These are phyloP conservation scores for Trichocomaceae sp. DNA, from an alignment of 2,329 filamentous ascomycete genomes.

Conservation along the genomic window DNA sequence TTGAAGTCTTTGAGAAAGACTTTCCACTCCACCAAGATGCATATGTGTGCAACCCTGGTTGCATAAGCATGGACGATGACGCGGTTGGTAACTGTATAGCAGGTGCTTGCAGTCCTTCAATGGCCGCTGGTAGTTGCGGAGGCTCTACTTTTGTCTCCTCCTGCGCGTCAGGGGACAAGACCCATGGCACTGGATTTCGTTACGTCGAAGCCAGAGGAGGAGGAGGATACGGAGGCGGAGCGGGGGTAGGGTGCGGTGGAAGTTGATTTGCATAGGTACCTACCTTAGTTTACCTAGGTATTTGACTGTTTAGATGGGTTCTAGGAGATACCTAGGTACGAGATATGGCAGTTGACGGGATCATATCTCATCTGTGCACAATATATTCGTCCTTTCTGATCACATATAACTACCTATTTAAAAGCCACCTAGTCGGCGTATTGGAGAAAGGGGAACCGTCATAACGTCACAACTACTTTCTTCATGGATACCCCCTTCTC, in stretches of 20 bases:
- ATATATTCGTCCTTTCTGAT: too few species aligned
- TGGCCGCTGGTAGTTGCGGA: constrained; percentile 5
- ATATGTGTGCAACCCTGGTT: background rate
- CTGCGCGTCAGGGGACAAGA: background rate
- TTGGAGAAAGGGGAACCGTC: background rate
- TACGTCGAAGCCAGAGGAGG: background rate
- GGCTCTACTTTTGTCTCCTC: background rate
- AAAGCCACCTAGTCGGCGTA: too few species aligned
- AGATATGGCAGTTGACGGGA: too few species aligned
- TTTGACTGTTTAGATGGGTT: too few species aligned
- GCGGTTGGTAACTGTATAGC: constrained; percentile 3
- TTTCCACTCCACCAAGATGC: background rate
- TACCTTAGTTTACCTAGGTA: too few species aligned
- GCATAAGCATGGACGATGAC: background rate
- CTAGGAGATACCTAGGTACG: too few species aligned
- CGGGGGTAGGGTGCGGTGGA: constrained; percentile 22
- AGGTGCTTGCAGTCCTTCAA: constrained; percentile 1
- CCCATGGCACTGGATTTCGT: constrained; percentile 2
- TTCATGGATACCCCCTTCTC: constrained; percentile 38
- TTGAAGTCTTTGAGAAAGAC: constrained; percentile 1
- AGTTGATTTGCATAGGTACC: constrained; percentile 12
- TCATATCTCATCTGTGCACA: too few species aligned
- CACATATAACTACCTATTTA: too few species aligned
- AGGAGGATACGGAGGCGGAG: background rate
- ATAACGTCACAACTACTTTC: constrained; percentile 35